Evolutionary conservation across 352 stramenopile genomes (phyloP), one percentile per base, ranked within the genome.

Genomic region (Globisporangium camurandrum): DNA sequence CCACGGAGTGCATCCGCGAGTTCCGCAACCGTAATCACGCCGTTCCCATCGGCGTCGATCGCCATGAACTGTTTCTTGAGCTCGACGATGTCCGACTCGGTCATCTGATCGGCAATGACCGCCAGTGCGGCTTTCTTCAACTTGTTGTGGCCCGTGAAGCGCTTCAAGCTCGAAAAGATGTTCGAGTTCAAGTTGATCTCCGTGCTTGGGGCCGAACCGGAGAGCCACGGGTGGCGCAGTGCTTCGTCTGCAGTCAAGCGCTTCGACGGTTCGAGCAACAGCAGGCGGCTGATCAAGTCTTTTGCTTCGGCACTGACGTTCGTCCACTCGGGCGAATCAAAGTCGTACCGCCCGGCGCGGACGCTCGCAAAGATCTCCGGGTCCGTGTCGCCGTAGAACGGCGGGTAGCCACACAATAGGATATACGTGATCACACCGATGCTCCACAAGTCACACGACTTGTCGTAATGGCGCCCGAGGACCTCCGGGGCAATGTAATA

Each of bases 401-500:
- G 96, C 7, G 95, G 85, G 58, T 97, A 97, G 20, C 96, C 93
- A 48, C 86, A 97, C n/a, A 98, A 69, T 55, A 98, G 68, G 34
- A 98, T 96, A 74, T 97, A 98, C 49, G 84, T 91, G 56, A 98
- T 98, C 56, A 98, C 88, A 39, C 93, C 93, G 53, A 98, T 97
- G 38, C 75, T 95, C 95, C 95, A 98, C 51, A 98, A 79, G 59
- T 98, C 95, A 57, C 95, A 98, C 49, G 79, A 96, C 66, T 97
- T 97, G 69, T 96, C 94, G 57, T 98, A 98, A 61, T 88, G 83
- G 38, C 86, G 83, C n/a, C 81, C 77, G 23, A 98, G 89, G 42
- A 97, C 89, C 64, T 98, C 92, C 0, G 92, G 92, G 6, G 92
- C 92, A 45, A 97, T 97, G 67, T 96, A 97, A 68, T 97, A 97